Base-by-base conservation (phyloP, 352 stramenopile species). In the Sclerospora graminicola region DNA sequence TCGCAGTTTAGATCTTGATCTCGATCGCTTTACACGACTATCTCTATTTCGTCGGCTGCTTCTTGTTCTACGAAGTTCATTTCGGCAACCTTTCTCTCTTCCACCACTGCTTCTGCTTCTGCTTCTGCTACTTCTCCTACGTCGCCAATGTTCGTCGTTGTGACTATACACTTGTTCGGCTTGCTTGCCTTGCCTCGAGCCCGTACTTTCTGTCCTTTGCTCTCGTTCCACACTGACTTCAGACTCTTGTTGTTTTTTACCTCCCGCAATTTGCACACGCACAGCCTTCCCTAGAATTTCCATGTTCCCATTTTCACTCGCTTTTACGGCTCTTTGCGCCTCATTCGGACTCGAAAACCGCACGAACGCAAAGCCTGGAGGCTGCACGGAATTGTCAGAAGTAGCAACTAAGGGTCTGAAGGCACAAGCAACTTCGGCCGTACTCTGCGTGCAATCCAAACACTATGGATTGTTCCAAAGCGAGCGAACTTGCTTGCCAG, bases 341-440 rank as follows among this genome's bases (percentile, higher is more conserved):
- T 66, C 61, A 1, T 68, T 66, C 10, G 51, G 55, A 16, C 32
- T 64, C 27, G 65, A 60, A 37, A 84, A 91, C 5, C 51, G 57
- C 33, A 91, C 69, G 47, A 91, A 91, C 15, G 80, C 80, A 45
- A 91, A 91, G 9, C 80, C 77, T 45, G 80, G 80, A 34, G 80
- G 80, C 70, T 88, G 36, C 32, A 53, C 8, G 7, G 11, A 28
- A 46, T 26, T 15, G 34, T 64, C 27, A 64, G 44, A 53, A 34
- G 2, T 31, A 57, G 9, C 19, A 29, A 29, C 8, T 38, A 16
- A 30, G 36, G 8, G 29, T 8, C 18, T 45, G 8, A 29, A 9
- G 26, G 0, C 29, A 45, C 2, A 7, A 27, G 13, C 2, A 35
- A n/a, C 5, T n/a, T 23, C 10, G 13, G 5, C 4, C 66, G 41